Conservation (phyloP, 495 filamentous ascomycete genomes). For the Daldinia loculata region DNA sequence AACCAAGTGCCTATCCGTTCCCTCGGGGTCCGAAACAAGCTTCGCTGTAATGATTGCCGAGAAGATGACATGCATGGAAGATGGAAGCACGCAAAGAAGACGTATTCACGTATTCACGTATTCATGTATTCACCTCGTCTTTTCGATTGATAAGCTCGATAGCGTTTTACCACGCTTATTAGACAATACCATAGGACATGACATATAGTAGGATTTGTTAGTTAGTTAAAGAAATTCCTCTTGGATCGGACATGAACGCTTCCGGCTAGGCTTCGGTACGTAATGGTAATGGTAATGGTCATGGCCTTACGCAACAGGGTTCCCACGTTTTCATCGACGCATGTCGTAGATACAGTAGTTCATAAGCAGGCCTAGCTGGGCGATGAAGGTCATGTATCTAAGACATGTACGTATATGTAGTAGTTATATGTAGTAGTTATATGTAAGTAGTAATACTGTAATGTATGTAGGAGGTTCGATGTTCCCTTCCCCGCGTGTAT, state of each 20-base stretch:
- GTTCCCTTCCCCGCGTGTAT: neutral
- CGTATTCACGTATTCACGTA: neutral
- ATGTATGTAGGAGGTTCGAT: neutral
- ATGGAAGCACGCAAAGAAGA: conserved; percentile 32
- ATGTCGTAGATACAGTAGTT: conserved; percentile 4
- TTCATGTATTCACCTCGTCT: neutral
- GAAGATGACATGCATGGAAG: conserved; percentile 36
- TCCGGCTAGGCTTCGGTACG: conserved; percentile 8
- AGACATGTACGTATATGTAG: neutral
- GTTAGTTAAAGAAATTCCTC: conserved; percentile 5
- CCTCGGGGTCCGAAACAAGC: conserved; percentile 27
- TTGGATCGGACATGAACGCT: conserved; percentile 8
- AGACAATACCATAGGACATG: neutral
- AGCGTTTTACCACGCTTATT: neutral
- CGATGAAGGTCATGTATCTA: neutral
- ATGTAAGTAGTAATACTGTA: no score
- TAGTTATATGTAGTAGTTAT: no score
- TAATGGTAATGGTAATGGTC: conserved; percentile 3
- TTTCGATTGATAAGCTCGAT: conserved; percentile 12
- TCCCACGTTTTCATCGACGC: conserved; percentile 33
- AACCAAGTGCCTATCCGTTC: conserved; percentile 5
- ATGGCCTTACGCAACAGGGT: conserved; percentile 29
- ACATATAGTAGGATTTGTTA: conserved; percentile 15
- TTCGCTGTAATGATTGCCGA: conserved; percentile 22
- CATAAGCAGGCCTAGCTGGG: neutral